These are phyloP conservation scores for Pseudocercospora fijiensis DNA, from an alignment of 2,329 filamentous ascomycete species.

Conservation along the genomic window DNA sequence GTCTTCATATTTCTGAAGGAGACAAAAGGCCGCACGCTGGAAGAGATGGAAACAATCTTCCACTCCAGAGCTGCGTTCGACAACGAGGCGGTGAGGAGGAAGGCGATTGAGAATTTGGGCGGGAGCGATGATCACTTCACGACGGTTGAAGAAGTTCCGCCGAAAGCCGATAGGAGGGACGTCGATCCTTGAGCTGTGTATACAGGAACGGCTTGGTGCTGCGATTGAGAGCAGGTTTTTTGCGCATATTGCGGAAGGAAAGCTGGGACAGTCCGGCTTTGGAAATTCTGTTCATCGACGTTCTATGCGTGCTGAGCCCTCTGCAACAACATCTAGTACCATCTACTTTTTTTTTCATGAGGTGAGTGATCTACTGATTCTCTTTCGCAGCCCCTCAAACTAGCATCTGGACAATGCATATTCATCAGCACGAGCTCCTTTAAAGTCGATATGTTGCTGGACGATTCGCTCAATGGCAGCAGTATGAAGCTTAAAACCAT, in stretches of 20 bases:
- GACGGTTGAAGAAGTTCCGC: conserved; percentile 5
- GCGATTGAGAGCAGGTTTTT: not conserved
- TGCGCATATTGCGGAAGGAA: not conserved
- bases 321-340: no score
- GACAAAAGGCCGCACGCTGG: conserved; percentile 40
- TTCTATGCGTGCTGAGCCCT: no score
- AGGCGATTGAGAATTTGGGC: conserved; percentile 16
- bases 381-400: not conserved
- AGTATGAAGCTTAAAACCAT: not conserved
- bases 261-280: not conserved
- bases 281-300: no score
- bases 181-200: conserved; percentile 26
- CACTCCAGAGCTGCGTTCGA: conserved; percentile 30
- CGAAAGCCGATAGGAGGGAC: not conserved
- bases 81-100: conserved; percentile 27
- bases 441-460: not conserved
- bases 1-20: conserved; percentile 43
- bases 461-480: not conserved
- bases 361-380: no score
- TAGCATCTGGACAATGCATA: no score
- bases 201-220: not conserved
- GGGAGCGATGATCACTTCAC: conserved; percentile 20
- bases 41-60: conserved; percentile 39
- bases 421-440: no score
- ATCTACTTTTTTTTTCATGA: no score